These are phyloP conservation scores for Melanopsichium pennsylvanicum DNA, from an alignment of 1,284 basidiomycete genomes.

Conservation along the genomic window DNA sequence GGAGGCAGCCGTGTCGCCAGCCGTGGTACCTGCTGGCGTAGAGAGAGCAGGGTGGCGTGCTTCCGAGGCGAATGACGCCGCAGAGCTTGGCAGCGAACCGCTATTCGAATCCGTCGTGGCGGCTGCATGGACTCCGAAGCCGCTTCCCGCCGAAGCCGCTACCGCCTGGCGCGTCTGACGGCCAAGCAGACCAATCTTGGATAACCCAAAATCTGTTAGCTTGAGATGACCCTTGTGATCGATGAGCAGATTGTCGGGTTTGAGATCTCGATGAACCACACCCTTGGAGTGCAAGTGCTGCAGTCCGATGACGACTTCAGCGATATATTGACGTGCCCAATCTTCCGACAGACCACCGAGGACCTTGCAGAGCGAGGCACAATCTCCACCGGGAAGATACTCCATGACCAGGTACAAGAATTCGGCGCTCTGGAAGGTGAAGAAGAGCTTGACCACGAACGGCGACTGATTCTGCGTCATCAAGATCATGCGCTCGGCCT, in stretches of 20 bases:
- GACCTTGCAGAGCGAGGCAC: slow-evolving; percentile 93
- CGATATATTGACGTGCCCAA: slow-evolving; percentile 95
- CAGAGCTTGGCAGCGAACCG: slow-evolving; percentile 42
- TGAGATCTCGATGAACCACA: slow-evolving; percentile 97
- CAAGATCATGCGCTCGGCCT: slow-evolving; percentile 97
- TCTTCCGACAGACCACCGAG: slow-evolving; percentile 92
- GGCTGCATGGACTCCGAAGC: slow-evolving; percentile 11
- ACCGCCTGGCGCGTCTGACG: slow-evolving; percentile 72
- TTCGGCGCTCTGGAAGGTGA: slow-evolving; percentile 68
- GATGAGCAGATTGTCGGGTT: slow-evolving; percentile 96
- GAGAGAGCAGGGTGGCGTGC: slow-evolving; percentile 21
- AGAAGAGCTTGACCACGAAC: slow-evolving; percentile 73
- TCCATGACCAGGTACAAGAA: slow-evolving; percentile 69
- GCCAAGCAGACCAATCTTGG: slow-evolving; percentile 93
- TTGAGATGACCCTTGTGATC: slow-evolving; percentile 95
- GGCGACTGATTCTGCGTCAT: slow-evolving; percentile 99
- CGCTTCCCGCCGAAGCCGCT: slow-evolving; percentile 5
- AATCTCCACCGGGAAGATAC: slow-evolving; percentile 84
- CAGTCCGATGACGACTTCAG: slow-evolving; percentile 91
- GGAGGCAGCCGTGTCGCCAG: slow-evolving; percentile 46
- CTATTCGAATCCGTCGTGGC: slow-evolving; percentile 26
- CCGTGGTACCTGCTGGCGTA: slow-evolving; percentile 38
- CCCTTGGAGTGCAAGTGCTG: slow-evolving; percentile 93
- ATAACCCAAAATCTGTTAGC: slow-evolving; percentile 96
- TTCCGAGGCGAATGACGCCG: slow-evolving; percentile 35